These are phyloP conservation scores for Xylaria polymorpha DNA, from an alignment of 2,329 filamentous ascomycete genomes.

Conservation along the genomic window DNA sequence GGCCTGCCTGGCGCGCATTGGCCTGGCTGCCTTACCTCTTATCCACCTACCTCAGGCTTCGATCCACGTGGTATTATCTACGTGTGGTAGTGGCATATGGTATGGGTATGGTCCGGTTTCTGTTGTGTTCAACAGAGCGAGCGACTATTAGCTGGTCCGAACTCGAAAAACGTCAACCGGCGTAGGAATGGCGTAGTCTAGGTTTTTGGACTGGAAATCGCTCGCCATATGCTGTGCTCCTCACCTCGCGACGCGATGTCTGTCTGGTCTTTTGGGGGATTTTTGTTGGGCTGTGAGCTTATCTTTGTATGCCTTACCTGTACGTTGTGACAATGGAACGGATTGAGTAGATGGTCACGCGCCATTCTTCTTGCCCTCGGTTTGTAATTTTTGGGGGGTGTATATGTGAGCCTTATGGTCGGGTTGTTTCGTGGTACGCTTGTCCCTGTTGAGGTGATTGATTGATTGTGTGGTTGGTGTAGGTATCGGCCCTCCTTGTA, in stretches of 20 bases:
- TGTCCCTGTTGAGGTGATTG: not conserved
- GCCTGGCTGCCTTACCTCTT: not conserved
- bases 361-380: not conserved
- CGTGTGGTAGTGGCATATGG: not conserved
- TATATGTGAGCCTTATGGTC: not conserved
- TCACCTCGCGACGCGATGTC: conserved; percentile 1
- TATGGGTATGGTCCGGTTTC: not conserved
- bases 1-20: not conserved
- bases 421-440: not conserved
- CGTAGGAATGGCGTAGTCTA: not conserved
- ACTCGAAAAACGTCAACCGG: not conserved
- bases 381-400: not conserved
- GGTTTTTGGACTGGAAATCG: not conserved
- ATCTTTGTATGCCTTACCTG: not conserved
- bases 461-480: not conserved
- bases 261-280: not conserved
- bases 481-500: not conserved
- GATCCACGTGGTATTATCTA: conserved; percentile 1
- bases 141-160: not conserved
- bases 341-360: conserved; percentile 21
- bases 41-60: not conserved
- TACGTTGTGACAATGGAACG: conserved; percentile 1
- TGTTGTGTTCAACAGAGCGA: not conserved
- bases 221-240: conserved; percentile 3
- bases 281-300: not conserved